These are phyloP conservation scores for Fusarium tricinctum DNA, from an alignment of 2,329 filamentous ascomycete species.

Conservation along the genomic window DNA sequence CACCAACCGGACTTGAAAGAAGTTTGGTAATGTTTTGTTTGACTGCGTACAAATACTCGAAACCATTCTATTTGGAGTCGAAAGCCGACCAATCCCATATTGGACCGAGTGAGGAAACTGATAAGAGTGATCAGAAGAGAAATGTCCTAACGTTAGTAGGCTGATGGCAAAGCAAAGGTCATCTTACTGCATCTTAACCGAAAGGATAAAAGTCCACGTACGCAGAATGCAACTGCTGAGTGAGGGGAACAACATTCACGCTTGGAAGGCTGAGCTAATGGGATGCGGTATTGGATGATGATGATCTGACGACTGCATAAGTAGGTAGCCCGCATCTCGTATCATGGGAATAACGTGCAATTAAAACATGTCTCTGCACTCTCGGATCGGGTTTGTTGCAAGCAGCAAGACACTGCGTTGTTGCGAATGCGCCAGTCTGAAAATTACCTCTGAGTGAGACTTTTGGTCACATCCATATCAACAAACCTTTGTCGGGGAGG, in stretches of 20 bases:
- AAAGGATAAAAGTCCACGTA: conserved; percentile 30
- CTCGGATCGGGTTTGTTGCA: neutral
- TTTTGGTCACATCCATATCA: conserved; percentile 1
- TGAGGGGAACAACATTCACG: conserved; percentile 17
- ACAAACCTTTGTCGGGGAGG: conserved; percentile 13
- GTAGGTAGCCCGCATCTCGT: neutral
- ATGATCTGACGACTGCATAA: conserved; percentile 26
- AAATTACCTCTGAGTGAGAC: neutral
- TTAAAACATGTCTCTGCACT: neutral
- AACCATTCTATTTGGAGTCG: conserved; percentile 22
- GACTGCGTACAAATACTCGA: neutral
- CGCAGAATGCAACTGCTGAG: conserved; percentile 23
- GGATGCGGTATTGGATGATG: conserved; percentile 30
- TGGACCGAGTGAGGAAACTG: neutral
- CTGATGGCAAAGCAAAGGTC: neutral
- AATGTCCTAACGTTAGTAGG: neutral
- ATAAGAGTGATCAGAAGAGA: conserved; percentile 2
- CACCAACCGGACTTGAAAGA: conserved; percentile 9
- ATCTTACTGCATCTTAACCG: conserved; percentile 1
- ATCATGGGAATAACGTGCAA: conserved; percentile 26
- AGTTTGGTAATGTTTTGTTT: conserved; percentile 7
- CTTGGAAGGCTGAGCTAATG: conserved; percentile 26
- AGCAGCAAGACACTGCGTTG: neutral
- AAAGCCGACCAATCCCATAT: conserved; percentile 17
- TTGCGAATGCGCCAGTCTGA: conserved; percentile 6